Base-by-base conservation (phyloP, 1,284 basidiomycete genomes). In the Heimioporus retisporus region DNA sequence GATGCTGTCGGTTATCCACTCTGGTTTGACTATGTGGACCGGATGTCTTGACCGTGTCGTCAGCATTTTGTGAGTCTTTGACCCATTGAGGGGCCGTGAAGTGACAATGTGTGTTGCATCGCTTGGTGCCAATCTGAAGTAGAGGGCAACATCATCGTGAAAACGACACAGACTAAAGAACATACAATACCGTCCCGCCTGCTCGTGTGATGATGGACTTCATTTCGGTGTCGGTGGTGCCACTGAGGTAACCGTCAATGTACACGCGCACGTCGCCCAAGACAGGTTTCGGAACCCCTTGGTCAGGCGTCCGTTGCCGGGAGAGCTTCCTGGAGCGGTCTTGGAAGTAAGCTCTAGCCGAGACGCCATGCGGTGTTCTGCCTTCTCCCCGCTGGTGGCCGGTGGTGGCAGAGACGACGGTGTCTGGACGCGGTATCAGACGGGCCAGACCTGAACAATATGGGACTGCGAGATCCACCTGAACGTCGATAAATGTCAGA, bases 171-270 rank as follows among this genome's bases (percentile, higher is more conserved):
- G 15, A 40, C 14, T 21, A n/a, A 64, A 48, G 14, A 46, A 79
- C 82, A 80, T 84, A 91, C 82, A 76, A 80, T 69, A 76, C 81
- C 70, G 68, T 75, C 21, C 91, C 92, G 8, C 92, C 92, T 57
- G 86, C 88, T 57, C 85, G 79, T 18, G 80, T 75, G 19, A 93
- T 81, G 21, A 88, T 80, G 66, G 86, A 81, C 78, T 89, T 93
- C 83, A 93, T 88, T 77, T 93, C 92, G 58, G 91, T 86, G 72
- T 93, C 92, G 10, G 91, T 93, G 21, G 91, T 93, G 56, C 84
- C 83, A 46, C 82, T 83, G 65, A 93, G 80, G 72, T 88, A 92
- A 1, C 92, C 92, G 68, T 89, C 84, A 73, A 93, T 89, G 71
- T 92, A 92, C 28, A 88, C 81, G 58, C 82, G 81, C 42, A 86